Conservation (phyloP, 2,329 filamentous ascomycete species). For the Fonsecaea multimorphosa region DNA sequence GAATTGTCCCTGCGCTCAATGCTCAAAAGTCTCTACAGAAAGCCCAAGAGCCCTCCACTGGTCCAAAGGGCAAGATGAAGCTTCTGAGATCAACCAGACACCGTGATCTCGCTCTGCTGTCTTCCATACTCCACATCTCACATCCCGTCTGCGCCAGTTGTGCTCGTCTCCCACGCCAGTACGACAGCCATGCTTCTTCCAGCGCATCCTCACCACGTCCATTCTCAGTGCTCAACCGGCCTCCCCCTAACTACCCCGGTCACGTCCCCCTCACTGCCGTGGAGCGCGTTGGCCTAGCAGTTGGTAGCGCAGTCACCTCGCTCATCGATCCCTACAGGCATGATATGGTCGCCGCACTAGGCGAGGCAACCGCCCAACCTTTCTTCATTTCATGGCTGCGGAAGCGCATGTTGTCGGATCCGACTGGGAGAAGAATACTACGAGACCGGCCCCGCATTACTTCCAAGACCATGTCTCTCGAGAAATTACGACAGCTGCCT, state of each 20-base stretch:
- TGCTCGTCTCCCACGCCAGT: slow-evolving; percentile 59
- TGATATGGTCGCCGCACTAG: slow-evolving; percentile 94
- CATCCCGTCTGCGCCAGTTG: slow-evolving; percentile 68
- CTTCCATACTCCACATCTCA: slow-evolving; percentile 30
- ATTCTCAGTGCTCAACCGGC: slow-evolving; percentile 86
- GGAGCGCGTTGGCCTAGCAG: slow-evolving; percentile 74
- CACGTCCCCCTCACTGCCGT: slow-evolving; percentile 84
- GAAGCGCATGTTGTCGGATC: slow-evolving; percentile 82
- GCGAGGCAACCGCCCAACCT: slow-evolving; percentile 90
- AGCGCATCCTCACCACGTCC: slow-evolving; percentile 44
- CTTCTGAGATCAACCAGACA: slow-evolving; percentile 12
- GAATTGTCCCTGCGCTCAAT: neutral
- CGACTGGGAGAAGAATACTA: slow-evolving; percentile 88
- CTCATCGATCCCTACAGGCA: slow-evolving; percentile 74
- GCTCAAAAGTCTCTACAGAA: neutral
- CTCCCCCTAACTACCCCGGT: slow-evolving; percentile 84
- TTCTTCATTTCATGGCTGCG: slow-evolving; percentile 94
- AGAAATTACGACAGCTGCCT: slow-evolving; percentile 73
- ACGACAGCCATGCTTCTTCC: neutral
- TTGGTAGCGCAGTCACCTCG: slow-evolving; percentile 66
- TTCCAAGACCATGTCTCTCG: slow-evolving; percentile 70
- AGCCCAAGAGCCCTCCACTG: neutral
- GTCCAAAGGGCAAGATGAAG: slow-evolving; percentile 18
- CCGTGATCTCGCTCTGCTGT: slow-evolving; percentile 25
- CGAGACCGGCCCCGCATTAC: slow-evolving; percentile 88